Evolutionary conservation across 352 stramenopile species (phyloP).

Genomic region (Globisporangium rhizosaccharum): DNA sequence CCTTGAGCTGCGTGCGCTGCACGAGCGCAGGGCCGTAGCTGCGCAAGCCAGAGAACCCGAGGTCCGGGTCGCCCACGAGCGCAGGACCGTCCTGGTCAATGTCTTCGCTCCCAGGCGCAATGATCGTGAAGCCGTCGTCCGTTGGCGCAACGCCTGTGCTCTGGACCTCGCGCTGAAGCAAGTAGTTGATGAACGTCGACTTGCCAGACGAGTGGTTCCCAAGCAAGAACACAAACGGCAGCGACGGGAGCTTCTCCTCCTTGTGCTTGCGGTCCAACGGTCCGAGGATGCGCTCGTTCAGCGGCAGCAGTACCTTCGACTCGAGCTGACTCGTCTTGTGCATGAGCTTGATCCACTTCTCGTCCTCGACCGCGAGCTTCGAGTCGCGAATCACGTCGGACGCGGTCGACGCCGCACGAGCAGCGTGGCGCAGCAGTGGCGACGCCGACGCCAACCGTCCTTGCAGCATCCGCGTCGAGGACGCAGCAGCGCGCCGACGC

Average conservation of each 20-base stretch:
- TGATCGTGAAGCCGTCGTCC: constrained; percentile 99
- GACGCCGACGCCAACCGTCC: background rate
- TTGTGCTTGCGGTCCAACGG: constrained; percentile 87
- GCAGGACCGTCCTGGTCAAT: constrained; percentile 95
- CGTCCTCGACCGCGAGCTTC: constrained; percentile 31
- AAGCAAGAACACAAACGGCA: constrained; percentile 98
- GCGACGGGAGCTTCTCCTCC: constrained; percentile 88
- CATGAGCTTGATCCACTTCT: constrained; percentile 85
- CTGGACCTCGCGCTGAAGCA: constrained; percentile 94
- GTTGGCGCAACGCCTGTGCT: constrained; percentile 99
- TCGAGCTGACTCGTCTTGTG: constrained; percentile 74
- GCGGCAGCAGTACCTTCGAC: constrained; percentile 60
- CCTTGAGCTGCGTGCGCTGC: constrained; percentile 98
- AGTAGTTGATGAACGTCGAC: constrained; percentile 99
- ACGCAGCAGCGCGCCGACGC: constrained; percentile 2
- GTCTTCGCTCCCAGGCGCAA: constrained; percentile 94
- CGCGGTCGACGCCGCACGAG: constrained; percentile 5
- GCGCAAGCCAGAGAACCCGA: constrained; percentile 95
- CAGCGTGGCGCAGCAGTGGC: background rate
- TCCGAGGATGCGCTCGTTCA: constrained; percentile 83
- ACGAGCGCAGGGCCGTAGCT: constrained; percentile 97
- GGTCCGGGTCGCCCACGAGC: constrained; percentile 95
- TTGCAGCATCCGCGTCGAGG: background rate
- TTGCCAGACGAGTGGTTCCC: constrained; percentile 99
- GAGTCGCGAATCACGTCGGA: constrained; percentile 25